A percentile compares a stretch with the other conserved stretches of the same genome.
Conservation (phyloP, 2,329 filamentous ascomycete species). For the Trichophyton equinum region DNA sequence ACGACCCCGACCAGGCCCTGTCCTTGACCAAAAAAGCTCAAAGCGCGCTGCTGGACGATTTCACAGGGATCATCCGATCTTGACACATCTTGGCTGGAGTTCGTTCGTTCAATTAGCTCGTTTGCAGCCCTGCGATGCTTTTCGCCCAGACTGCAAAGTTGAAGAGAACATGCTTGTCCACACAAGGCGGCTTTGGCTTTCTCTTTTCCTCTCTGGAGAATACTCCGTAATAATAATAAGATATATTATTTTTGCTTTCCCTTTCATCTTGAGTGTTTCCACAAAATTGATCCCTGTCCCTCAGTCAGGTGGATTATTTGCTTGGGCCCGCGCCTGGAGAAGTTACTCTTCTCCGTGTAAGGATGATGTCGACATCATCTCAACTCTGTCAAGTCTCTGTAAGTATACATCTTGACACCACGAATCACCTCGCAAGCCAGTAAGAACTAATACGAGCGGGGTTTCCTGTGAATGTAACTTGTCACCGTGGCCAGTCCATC, state of each 20-base stretch:
- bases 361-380: too few species aligned
- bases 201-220: too few species aligned
- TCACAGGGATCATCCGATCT: constrained; percentile 1
- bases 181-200: background rate
- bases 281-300: background rate
- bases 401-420: background rate
- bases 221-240: too few species aligned
- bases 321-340: background rate
- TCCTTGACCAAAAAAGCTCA: background rate
- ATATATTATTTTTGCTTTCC: too few species aligned
- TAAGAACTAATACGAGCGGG: background rate
- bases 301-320: background rate
- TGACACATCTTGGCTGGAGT: constrained; percentile 1
- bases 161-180: background rate
- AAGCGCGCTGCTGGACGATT: background rate
- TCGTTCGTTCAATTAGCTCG: background rate
- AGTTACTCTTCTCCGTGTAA: background rate
- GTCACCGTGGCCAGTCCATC: too few species aligned
- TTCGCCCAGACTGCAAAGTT: background rate
- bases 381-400: background rate
- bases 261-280: background rate
- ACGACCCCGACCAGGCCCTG: background rate
- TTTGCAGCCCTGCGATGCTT: background rate
- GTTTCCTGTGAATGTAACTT: too few species aligned
- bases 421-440: background rate